Percentiles rank a stretch among this genome's conserved stretches.
These are phyloP conservation scores for Solanum ossicruentum DNA, from an alignment of 257 asterid species.

Conservation along the genomic window DNA sequence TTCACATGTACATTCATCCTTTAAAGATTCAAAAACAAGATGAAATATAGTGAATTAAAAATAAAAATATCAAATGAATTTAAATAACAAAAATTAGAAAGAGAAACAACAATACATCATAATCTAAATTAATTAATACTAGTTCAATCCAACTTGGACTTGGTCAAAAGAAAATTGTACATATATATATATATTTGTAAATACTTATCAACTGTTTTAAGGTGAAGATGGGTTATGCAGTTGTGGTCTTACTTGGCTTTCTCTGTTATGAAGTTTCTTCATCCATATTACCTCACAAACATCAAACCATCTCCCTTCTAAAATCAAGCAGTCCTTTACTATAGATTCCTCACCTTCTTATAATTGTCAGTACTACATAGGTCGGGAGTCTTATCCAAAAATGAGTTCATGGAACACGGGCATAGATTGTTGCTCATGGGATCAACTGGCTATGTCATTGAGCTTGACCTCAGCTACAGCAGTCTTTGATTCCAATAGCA, in stretches of 20 bases:
- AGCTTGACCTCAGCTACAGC: too few species aligned
- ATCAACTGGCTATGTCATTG: too few species aligned
- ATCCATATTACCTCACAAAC: not conserved
- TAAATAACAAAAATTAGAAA: too few species aligned
- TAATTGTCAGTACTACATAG: too few species aligned
- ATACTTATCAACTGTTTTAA: not conserved
- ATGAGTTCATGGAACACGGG: not conserved
- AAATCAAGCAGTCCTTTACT: not conserved
- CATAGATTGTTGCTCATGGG: too few species aligned
- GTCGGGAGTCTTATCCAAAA: rapidly evolving
- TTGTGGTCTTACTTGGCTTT: not conserved
- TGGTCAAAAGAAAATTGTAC: not conserved
- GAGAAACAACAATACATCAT: not conserved
- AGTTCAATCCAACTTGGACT: not conserved
- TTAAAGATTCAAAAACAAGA: not conserved
- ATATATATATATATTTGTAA: too few species aligned
- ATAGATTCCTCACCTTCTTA: too few species aligned
- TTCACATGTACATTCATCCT: not conserved
- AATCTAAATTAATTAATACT: too few species aligned
- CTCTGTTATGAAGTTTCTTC: not conserved
- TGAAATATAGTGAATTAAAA: too few species aligned
- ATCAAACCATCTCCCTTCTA: not conserved
- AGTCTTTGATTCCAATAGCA: too few species aligned
- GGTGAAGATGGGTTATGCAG: not conserved
- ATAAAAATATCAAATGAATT: not conserved